Conservation (phyloP, 768 basidiomycete genomes). For the Suillus luteus region DNA sequence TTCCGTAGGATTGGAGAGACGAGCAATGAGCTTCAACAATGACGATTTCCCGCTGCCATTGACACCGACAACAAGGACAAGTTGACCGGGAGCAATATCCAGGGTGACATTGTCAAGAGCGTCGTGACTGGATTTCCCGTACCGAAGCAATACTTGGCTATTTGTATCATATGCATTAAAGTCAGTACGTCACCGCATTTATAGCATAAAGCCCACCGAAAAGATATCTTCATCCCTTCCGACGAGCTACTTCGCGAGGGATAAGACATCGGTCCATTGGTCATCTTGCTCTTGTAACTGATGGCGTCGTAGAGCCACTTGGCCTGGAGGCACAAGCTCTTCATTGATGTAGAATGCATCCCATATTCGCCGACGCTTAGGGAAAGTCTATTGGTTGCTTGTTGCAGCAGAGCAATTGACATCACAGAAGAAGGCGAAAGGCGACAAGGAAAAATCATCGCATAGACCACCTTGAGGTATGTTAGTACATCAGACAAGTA, state of each 20-base stretch:
- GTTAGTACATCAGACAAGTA: background rate
- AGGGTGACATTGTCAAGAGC: constrained; percentile 30
- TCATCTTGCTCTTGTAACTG: constrained; percentile 21
- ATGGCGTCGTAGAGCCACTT: constrained; percentile 26
- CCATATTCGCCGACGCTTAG: constrained; percentile 19
- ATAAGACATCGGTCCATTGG: constrained; percentile 23
- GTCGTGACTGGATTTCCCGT: constrained; percentile 22
- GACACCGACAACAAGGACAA: constrained; percentile 34
- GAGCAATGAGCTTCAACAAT: constrained; percentile 49
- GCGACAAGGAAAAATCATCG: constrained; percentile 23
- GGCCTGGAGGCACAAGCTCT: constrained; percentile 19
- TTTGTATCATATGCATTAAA: background rate
- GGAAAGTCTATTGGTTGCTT: constrained; percentile 27
- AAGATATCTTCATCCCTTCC: constrained; percentile 30
- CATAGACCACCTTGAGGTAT: constrained; percentile 27
- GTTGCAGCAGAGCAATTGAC: constrained; percentile 38
- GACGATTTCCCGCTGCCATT: constrained; percentile 34
- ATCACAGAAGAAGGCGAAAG: constrained; percentile 33
- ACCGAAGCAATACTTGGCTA: constrained; percentile 27
- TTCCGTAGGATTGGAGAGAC: constrained; percentile 47
- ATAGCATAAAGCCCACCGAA: constrained; percentile 21
- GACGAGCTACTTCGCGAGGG: constrained; percentile 3
- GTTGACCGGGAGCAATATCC: constrained; percentile 30
- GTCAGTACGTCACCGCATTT: background rate
- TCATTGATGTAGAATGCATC: constrained; percentile 13